Evolutionary conservation across 768 basidiomycete species (phyloP), one percentile per base, ranked within the genome.

Genomic region (Myochromella boudieri): DNA sequence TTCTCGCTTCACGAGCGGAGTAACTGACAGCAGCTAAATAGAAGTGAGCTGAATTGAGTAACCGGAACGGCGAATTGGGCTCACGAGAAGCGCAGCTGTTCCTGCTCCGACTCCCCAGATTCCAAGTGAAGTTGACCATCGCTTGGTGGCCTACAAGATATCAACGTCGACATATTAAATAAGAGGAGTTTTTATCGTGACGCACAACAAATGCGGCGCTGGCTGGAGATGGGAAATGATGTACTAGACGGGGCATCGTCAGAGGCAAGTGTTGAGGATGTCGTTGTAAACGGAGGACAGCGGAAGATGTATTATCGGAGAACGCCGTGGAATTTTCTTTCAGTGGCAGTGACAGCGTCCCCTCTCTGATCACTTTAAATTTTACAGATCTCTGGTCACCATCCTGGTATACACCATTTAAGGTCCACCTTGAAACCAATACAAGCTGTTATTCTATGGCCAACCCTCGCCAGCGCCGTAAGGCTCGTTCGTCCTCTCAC

Each of bases 391-490:
- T n/a, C 5, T 3, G 22, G 7, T 39, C 32, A 5, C 8, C 18
- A 29, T 15, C 24, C 31, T 31, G 28, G 17, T 48, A 46, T 25
- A 17, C 20, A 32, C 34, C 22, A 9, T 33, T 51, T 47, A 28
- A 49, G 20, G 36, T 49, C 44, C 29, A 27, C 31, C 41, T 8
- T 31, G n/a, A 15, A 31, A 42, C n/a, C 14, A 9, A 10, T 33
- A 42, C 28, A 32, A 31, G 28, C 46, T 39, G 20, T 31, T 61
- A 20, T 25, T 6, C 24, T 17, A 97, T 98, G 95, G 92, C 85
- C 45, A 97, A 97, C 65, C 95, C 95, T 55, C 83, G 95, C 46
- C 95, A 98, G 68, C 80, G 94, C 51, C 80, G 84, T 57, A 98
- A 97, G 71, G 66, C 78, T 17, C 82, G 86, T 33, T 94, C 93